Evolutionary conservation across 2,329 filamentous ascomycete genomes (phyloP).

Genomic region (Zymoseptoria pseudotritici): DNA sequence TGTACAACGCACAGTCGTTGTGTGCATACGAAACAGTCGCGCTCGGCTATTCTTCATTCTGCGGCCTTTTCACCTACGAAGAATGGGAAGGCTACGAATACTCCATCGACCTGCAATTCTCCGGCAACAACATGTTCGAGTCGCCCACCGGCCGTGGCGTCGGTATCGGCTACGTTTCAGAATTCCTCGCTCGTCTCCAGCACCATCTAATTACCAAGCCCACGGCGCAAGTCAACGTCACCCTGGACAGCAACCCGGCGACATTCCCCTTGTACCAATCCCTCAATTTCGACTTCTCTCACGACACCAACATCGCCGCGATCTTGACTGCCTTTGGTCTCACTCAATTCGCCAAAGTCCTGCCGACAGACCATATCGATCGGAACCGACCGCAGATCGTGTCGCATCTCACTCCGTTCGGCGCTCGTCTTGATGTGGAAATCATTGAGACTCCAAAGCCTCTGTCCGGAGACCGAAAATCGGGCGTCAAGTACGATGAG

Average conservation of each 20-base stretch:
- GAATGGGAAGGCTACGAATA: slow-evolving; percentile 70
- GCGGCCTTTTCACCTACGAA: slow-evolving; percentile 64
- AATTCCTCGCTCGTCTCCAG: slow-evolving; percentile 62
- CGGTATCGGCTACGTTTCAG: slow-evolving; percentile 67
- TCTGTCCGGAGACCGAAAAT: slow-evolving; percentile 47
- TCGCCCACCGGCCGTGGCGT: slow-evolving; percentile 61
- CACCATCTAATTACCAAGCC: slow-evolving; percentile 47
- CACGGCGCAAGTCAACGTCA: slow-evolving; percentile 51
- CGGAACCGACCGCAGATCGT: slow-evolving; percentile 55
- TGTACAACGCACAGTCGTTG: slow-evolving; percentile 61
- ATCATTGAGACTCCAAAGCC: slow-evolving; percentile 61
- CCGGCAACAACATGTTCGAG: slow-evolving; percentile 53
- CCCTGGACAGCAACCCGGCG: slow-evolving; percentile 57
- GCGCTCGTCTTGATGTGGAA: slow-evolving; percentile 65
- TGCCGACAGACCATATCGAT: slow-evolving; percentile 50
- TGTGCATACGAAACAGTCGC: slow-evolving; percentile 75
- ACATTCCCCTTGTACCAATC: slow-evolving; percentile 69
- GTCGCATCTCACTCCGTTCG: slow-evolving; percentile 63
- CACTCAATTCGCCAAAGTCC: slow-evolving; percentile 56
- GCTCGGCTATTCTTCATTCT: slow-evolving; percentile 67
- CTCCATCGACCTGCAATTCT: slow-evolving; percentile 58
- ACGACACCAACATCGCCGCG: slow-evolving; percentile 53
- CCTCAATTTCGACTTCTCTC: slow-evolving; percentile 70
- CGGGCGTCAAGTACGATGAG: slow-evolving; percentile 40
- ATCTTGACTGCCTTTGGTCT: slow-evolving; percentile 67